Evolutionary conservation across 345 rosid species (phyloP).

Genomic region (Lepidium sativum): DNA sequence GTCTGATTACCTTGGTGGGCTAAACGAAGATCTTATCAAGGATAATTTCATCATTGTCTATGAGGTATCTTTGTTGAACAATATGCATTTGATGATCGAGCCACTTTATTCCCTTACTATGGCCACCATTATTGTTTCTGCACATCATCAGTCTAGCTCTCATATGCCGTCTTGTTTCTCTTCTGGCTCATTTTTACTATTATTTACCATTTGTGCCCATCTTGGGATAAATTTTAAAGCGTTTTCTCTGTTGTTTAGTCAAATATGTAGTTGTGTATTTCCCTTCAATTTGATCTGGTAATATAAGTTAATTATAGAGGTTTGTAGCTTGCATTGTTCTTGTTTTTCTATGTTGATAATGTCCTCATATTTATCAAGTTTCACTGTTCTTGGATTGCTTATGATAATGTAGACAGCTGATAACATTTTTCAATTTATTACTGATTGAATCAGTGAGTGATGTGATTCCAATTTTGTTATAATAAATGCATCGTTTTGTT

Average conservation of each 20-base stretch:
- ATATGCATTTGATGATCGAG: background rate
- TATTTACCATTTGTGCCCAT: background rate
- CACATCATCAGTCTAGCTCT: background rate
- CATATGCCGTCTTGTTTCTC: background rate
- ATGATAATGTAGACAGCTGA: background rate
- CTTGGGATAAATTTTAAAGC: background rate
- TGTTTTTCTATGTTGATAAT: background rate
- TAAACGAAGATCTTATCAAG: constrained; percentile 85
- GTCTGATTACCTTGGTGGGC: constrained; percentile 83
- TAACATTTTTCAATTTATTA: background rate
- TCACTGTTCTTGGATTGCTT: constrained; percentile 3
- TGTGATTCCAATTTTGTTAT: background rate
- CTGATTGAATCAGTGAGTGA: background rate
- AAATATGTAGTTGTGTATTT: background rate
- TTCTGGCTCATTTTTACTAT: background rate
- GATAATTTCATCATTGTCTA: constrained; percentile 95
- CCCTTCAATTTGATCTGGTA: background rate
- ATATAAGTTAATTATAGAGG: background rate
- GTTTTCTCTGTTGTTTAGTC: background rate
- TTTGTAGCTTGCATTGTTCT: background rate
- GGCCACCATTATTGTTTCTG: background rate
- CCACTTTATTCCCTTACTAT: background rate
- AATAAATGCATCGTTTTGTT: background rate
- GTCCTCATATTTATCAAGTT: background rate
- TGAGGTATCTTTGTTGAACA: constrained; percentile 44